Evolutionary conservation across 164 flowering plant genomes (phyloP), one percentile per base, ranked within the genome.

Genomic region (Vitis cinerea): DNA sequence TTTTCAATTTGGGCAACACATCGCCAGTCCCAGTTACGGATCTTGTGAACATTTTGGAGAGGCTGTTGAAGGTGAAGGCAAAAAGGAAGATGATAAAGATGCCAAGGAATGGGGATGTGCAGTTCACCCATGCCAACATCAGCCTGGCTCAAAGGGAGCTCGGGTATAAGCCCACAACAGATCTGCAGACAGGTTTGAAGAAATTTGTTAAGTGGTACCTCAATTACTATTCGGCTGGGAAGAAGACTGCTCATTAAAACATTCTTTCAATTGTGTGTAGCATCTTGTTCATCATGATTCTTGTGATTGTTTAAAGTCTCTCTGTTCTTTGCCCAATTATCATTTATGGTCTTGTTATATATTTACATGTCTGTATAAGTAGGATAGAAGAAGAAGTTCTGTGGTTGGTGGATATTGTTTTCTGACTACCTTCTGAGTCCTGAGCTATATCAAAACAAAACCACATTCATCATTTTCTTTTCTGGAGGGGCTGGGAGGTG

Each of bases 91-190:
- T 88, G 66, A 69, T 87, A 88, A 88, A 84, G 83, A 75, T 93
- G 94, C 98, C 98, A 0, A 79, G 94, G 55, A 93, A 93, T 78
- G 98, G 98, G 54, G 98, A 93, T 83, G 98, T 93, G 65, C 92
- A 72, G 61, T 93, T 86, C 62, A 93, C 98, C 0, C 98, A 93
- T 67, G 98, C 98, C 0, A 93, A 93, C 64, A 93, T 91, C 64
- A 91, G 93, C 63, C 83, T 61, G 31, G 98, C 98, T 13, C 89
- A 84, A 75, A 80, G 78, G 75, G 96, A 93, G 75, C 84, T 93
- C 52, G 89, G 94, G 9, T 93, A 93, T 75, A 86, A 90, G 80
- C 98, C 98, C 56, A 80, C 90, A 0, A 93, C 97, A 2, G 94
- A 93, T 85, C 79, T 93, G 80, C 94, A 91, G 75, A 80, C 91